These are phyloP conservation scores for Malus sieversii DNA, from an alignment of 306 rosid genomes.

Conservation along the genomic window DNA sequence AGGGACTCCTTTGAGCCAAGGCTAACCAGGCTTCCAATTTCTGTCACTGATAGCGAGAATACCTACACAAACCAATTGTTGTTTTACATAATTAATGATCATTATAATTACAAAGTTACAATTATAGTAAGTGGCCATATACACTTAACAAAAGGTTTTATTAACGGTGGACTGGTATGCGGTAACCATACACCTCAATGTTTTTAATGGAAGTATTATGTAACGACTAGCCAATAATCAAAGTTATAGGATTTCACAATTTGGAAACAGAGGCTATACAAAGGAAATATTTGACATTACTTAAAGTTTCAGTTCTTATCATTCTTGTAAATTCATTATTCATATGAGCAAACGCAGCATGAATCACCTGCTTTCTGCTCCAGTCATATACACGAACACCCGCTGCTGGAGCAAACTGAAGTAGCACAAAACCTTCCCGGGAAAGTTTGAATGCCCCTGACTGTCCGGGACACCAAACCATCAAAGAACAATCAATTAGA, in stretches of 20 bases:
- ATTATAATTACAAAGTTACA: neutral
- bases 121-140: neutral
- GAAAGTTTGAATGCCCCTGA: slow-evolving; percentile 84
- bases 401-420: slow-evolving; percentile 86
- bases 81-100: neutral
- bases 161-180: neutral
- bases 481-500: slow-evolving; percentile 13
- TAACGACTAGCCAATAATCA: neutral
- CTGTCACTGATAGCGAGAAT: slow-evolving; percentile 70
- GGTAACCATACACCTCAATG: neutral
- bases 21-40: slow-evolving; percentile 70
- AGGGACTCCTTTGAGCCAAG: slow-evolving; percentile 62
- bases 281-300: neutral
- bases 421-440: slow-evolving; percentile 80
- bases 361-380: slow-evolving; percentile 77
- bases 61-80: slow-evolving; percentile 44
- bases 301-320: neutral
- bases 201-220: neutral
- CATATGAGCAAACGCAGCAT: neutral
- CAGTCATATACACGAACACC: slow-evolving; percentile 77
- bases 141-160: neutral
- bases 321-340: neutral
- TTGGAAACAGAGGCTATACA: neutral
- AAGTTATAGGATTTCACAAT: neutral
- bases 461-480: slow-evolving; percentile 34